A percentile compares a stretch with the other conserved stretches of the same genome.
Evolutionary conservation across 768 basidiomycete species (phyloP).

Genomic region (Pisolithus tinctorius): DNA sequence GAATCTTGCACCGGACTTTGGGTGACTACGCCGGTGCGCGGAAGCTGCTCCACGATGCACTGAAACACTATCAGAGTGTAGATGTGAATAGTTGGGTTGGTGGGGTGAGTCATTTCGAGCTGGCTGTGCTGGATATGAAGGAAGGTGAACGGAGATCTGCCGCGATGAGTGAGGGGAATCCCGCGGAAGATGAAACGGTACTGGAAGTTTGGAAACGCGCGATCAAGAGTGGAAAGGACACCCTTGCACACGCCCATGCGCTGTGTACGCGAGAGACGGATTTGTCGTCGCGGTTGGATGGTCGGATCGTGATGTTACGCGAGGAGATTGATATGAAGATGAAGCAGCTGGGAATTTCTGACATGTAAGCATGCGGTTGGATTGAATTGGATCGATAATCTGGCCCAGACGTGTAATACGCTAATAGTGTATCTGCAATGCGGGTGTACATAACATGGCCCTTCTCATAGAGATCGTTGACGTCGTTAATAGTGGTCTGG

Average conservation of each 20-base stretch:
- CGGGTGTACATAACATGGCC: too few relatives aligned
- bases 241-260: constrained; percentile 46
- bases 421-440: not conserved
- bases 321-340: constrained; percentile 65
- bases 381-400: too few relatives aligned
- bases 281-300: constrained; percentile 62
- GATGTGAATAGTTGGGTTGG: constrained; percentile 62
- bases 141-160: too few relatives aligned
- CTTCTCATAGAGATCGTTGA: too few relatives aligned
- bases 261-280: constrained; percentile 49
- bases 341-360: constrained; percentile 16
- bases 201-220: constrained; percentile 39
- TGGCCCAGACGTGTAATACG: too few relatives aligned
- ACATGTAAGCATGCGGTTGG: too few relatives aligned
- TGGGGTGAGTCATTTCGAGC: constrained; percentile 61
- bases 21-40: constrained; percentile 40
- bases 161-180: too few relatives aligned
- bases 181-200: not conserved
- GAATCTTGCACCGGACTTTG: constrained; percentile 56
- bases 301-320: constrained; percentile 58
- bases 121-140: constrained; percentile 63
- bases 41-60: constrained; percentile 46
- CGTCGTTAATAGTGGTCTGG: not conserved
- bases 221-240: constrained; percentile 40
- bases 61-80: constrained; percentile 32